Conservation (phyloP, 164 flowering plant species). For the Echeveria elegans region DNA sequence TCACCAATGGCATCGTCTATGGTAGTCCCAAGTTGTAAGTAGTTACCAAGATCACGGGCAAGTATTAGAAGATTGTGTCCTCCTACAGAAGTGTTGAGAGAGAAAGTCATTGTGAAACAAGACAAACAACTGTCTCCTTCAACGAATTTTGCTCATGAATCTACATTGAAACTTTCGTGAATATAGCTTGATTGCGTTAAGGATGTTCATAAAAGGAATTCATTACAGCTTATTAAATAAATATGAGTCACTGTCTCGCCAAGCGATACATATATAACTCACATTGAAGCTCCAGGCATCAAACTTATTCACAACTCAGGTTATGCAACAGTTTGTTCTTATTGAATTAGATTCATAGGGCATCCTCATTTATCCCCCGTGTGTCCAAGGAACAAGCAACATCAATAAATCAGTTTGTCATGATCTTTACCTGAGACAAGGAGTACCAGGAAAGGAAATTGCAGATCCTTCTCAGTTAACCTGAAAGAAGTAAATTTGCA, state of each 20-base stretch:
- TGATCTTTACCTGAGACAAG: conserved; percentile 72
- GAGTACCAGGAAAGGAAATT: conserved; percentile 86
- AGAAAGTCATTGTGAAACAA: background rate
- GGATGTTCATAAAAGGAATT: background rate
- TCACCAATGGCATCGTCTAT: conserved; percentile 99
- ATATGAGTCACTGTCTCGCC: background rate
- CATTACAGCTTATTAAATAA: background rate
- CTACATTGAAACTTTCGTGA: background rate
- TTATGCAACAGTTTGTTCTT: background rate
- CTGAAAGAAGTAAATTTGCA: conserved; percentile 25
- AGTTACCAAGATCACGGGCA: conserved; percentile 87
- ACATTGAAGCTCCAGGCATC: background rate
- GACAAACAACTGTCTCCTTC: background rate
- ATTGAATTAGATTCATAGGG: background rate
- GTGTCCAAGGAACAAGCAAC: background rate
- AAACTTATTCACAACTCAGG: background rate
- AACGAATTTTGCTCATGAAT: background rate
- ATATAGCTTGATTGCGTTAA: background rate
- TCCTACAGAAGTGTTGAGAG: conserved; percentile 33
- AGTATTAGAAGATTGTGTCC: conserved; percentile 94
- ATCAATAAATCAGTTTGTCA: background rate
- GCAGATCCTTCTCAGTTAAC: conserved; percentile 54
- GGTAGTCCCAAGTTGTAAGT: conserved; percentile 92
- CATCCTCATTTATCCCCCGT: background rate
- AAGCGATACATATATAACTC: background rate